These are phyloP conservation scores for Coemansia sp. DNA, from an alignment of 192 early-diverging fungal species.

Conservation along the genomic window DNA sequence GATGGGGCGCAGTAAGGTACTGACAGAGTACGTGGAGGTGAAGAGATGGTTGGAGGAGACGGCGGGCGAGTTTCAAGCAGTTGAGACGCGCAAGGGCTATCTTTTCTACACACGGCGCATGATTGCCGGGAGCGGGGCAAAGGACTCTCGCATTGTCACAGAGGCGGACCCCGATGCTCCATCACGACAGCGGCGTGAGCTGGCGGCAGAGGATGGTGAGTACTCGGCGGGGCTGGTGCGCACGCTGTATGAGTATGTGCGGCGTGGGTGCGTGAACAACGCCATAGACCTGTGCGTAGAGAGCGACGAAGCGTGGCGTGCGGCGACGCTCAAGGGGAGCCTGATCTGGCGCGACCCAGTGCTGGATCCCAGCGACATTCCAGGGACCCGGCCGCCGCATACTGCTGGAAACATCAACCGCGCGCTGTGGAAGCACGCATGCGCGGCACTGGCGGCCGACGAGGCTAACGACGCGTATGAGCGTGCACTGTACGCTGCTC, in stretches of 20 bases:
- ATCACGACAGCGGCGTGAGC: constrained; percentile 31
- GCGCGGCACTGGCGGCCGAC: constrained; percentile 47
- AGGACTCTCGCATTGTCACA: constrained; percentile 11
- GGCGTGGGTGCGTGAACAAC: constrained; percentile 65
- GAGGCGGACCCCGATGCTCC: constrained; percentile 45
- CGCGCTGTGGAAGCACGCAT: constrained; percentile 47
- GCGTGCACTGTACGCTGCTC: constrained; percentile 74
- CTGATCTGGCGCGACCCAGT: constrained; percentile 56
- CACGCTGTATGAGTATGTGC: constrained; percentile 75
- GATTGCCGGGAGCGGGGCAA: constrained; percentile 23
- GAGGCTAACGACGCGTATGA: constrained; percentile 63
- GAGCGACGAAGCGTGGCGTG: constrained; percentile 77
- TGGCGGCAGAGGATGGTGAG: constrained; percentile 38
- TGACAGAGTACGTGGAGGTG: constrained; percentile 47
- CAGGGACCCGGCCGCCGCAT: constrained; percentile 20
- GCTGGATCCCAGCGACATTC: constrained; percentile 23
- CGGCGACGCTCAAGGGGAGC: constrained; percentile 73
- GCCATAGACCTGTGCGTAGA: constrained; percentile 73
- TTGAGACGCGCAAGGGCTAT: constrained; percentile 55
- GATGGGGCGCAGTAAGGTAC: constrained; percentile 16
- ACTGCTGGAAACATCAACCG: constrained; percentile 50
- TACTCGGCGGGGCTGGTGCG: constrained; percentile 60
- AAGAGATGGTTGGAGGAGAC: constrained; percentile 54
- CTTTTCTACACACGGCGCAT: constrained; percentile 51
- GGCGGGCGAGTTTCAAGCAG: constrained; percentile 43